Percentiles rank a stretch among this genome's conserved stretches.
phyloP scores from a whole-genome alignment of 495 filamentous ascomycete genomes.

The Xylaria cubensis region DNA sequence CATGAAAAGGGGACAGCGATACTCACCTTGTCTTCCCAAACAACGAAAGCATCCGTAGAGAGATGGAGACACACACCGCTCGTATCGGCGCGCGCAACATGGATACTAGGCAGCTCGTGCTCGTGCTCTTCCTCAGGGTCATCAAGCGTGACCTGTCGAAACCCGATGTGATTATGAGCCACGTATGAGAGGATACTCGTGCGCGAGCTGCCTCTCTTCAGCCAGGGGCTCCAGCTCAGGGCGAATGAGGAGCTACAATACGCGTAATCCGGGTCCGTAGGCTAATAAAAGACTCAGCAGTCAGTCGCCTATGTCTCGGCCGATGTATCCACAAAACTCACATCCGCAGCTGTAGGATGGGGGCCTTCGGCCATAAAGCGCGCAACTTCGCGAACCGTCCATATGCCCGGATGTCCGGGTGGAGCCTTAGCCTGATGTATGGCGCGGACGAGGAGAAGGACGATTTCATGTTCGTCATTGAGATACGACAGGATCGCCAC shows the following conservation, averaged over 20 bases:
- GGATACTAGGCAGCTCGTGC: conserved; percentile 37
- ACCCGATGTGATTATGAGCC: conserved; percentile 53
- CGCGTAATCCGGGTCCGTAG: conserved; percentile 47
- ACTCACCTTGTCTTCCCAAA: conserved; percentile 54
- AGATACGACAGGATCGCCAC: conserved; percentile 50
- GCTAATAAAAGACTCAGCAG: conserved; percentile 22
- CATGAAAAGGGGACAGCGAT: not conserved
- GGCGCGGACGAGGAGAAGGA: conserved; percentile 49
- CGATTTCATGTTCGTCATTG: conserved; percentile 52
- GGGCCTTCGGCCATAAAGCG: conserved; percentile 51
- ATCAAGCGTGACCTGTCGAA: conserved; percentile 47
- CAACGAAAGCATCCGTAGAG: conserved; percentile 52
- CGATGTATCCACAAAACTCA: conserved; percentile 31
- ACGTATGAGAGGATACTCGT: conserved; percentile 50
- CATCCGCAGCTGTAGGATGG: conserved; percentile 40
- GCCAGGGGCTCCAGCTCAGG: conserved; percentile 53
- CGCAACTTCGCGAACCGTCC: conserved; percentile 51
- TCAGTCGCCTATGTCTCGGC: not conserved
- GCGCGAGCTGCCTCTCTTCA: conserved; percentile 35
- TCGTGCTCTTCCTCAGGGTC: not conserved
- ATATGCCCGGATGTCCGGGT: conserved; percentile 39
- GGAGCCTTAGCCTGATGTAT: conserved; percentile 30
- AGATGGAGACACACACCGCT: conserved; percentile 51
- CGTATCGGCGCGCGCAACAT: conserved; percentile 38
- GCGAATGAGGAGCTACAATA: conserved; percentile 53